These are phyloP conservation scores for Barnettozyma wickerhamii DNA, from an alignment of 805 yeast genomes.

Conservation along the genomic window DNA sequence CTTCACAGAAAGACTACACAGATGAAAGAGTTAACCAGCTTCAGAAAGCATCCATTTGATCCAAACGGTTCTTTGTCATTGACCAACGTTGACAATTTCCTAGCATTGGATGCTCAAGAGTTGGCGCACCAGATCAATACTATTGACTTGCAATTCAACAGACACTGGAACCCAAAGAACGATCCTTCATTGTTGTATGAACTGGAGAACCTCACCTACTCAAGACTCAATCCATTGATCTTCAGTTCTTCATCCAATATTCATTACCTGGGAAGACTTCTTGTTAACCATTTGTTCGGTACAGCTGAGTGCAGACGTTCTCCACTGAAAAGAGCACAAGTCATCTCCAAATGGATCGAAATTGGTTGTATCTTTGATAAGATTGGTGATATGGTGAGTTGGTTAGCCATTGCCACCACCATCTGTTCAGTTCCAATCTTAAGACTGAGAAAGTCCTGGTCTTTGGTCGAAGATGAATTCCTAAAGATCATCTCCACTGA, in stretches of 20 bases:
- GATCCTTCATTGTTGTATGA: constrained; percentile 76
- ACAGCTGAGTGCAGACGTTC: constrained; percentile 33
- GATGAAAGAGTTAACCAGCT: constrained; percentile 34
- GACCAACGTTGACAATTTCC: constrained; percentile 40
- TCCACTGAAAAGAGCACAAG: constrained; percentile 49
- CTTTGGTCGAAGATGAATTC: constrained; percentile 54
- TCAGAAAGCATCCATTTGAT: constrained; percentile 17
- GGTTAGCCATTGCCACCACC: constrained; percentile 86
- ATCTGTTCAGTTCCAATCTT: constrained; percentile 80
- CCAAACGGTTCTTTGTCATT: constrained; percentile 25
- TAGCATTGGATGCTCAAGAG: constrained; percentile 46
- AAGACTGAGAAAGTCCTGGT: constrained; percentile 73
- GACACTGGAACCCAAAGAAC: constrained; percentile 69
- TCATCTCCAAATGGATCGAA: constrained; percentile 79
- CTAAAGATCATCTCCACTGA: constrained; percentile 63
- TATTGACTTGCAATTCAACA: constrained; percentile 62
- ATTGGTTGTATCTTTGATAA: constrained; percentile 74
- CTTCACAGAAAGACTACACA: constrained; percentile 48
- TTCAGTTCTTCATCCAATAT: constrained; percentile 62
- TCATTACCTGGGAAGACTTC: constrained; percentile 73
- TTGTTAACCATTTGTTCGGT: constrained; percentile 64
- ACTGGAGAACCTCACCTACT: constrained; percentile 27
- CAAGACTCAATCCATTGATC: constrained; percentile 67
- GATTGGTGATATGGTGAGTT: constrained; percentile 88
- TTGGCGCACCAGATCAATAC: constrained; percentile 62